Evolutionary conservation across 306 rosid species (phyloP), one percentile per base, ranked within the genome.

Genomic region (Casuarina glauca): DNA sequence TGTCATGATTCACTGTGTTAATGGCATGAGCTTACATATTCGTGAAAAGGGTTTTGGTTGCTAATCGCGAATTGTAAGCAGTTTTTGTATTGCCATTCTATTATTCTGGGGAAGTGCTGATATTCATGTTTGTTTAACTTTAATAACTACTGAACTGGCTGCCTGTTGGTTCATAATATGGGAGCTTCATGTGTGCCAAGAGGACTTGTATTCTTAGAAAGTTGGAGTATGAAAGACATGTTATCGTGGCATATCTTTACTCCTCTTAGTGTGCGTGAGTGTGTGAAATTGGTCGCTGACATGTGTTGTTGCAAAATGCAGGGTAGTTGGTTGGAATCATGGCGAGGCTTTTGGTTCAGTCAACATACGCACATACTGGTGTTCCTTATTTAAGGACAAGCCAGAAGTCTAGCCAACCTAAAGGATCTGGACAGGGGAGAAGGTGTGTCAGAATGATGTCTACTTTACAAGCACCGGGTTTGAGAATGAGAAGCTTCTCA

Each of bases 281-380:
- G 53, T 32, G 36, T 55, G n/a, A 69, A 46, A 76, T 26, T 58
- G 77, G 32, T 10, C 17, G 45, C 81, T 82, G 64, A 78, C 76
- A 20, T 13, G 50, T 72, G 32, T 76, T 51, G 52, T 70, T 7
- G 44, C 45, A 9, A 41, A 66, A 57, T 79, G 83, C 88, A 82
- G 89, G 74, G 48, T 38, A 76, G 62, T 51, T 43, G 81, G 73
- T 35, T 17, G 82, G 68, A 68, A 75, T 88, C 88, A 94, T 94
- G 98, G 90, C 93, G 68, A 84, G 88, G 88, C 88, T 87, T 85
- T 86, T 95, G 83, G 92, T 93, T 77, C 98, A 95, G 86, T 87
- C 98, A 13, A 66, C 51, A 48, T 48, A 10, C 11, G 11, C 51
- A 8, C 51, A 48, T 9, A 48, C 91, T 72, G 86, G 85, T 87